Percentiles rank a stretch among this genome's conserved stretches.
These are phyloP conservation scores for Mycena albidolilacea DNA, from an alignment of 768 basidiomycete species.

Conservation along the genomic window DNA sequence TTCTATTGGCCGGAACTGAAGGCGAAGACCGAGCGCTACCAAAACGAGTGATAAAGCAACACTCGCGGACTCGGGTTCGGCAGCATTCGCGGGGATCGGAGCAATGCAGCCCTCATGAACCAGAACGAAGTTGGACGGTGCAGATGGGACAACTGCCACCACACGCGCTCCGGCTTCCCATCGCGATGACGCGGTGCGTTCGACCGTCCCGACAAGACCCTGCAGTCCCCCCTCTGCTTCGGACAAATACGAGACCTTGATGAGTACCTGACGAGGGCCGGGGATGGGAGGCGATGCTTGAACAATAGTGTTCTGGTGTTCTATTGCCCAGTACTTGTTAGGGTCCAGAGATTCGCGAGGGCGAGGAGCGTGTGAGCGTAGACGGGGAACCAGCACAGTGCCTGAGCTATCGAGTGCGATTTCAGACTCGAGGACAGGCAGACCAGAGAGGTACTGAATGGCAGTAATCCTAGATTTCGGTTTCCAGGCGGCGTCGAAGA, in stretches of 20 bases:
- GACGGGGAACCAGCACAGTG: not conserved
- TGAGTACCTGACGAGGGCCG: slow-evolving; percentile 1
- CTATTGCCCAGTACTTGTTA: not conserved
- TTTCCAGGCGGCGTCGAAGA: not conserved
- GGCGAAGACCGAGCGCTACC: not conserved
- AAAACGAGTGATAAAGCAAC: not conserved
- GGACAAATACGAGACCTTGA: slow-evolving; percentile 23
- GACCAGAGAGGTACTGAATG: not conserved
- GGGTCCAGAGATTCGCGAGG: not conserved
- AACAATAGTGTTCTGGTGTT: not conserved
- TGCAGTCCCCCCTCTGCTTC: slow-evolving; percentile 18
- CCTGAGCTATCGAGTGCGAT: not conserved
- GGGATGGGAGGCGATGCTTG: not conserved
- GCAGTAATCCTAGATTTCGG: not conserved
- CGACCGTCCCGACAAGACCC: slow-evolving; percentile 22
- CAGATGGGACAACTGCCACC: slow-evolving; percentile 11
- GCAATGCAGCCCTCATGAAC: slow-evolving; percentile 4
- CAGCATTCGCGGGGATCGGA: not conserved
- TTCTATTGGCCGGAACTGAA: not conserved
- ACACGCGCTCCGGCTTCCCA: slow-evolving; percentile 20
- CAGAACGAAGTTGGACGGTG: slow-evolving; percentile 5
- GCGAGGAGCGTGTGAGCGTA: not conserved
- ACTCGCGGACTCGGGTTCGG: not conserved
- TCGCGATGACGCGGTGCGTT: slow-evolving; percentile 13
- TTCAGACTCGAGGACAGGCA: not conserved